Evolutionary conservation across 176 grass and related monocot species (phyloP).

Genomic region (Tuctoria greenei): DNA sequence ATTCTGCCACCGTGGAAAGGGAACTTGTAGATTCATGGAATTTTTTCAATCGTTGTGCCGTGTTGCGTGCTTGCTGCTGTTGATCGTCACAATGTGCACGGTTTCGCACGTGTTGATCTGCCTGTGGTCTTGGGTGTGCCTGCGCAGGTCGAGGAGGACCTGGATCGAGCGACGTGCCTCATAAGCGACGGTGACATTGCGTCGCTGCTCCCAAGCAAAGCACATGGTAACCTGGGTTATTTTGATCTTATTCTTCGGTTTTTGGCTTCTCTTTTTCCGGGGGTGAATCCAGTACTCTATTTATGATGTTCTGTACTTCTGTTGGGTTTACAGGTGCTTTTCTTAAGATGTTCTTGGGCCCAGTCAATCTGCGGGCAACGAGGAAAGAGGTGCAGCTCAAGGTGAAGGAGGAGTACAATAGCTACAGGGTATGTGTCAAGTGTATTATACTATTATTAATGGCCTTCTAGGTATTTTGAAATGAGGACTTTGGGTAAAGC

Average conservation of each 20-base stretch:
- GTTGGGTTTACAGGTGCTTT: constrained; percentile 53
- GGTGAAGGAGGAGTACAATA: constrained; percentile 98
- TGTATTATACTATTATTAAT: constrained; percentile 7
- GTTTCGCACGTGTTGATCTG: constrained; percentile 27
- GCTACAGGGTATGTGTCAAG: constrained; percentile 76
- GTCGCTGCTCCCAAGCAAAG: constrained; percentile 62
- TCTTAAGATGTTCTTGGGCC: constrained; percentile 85
- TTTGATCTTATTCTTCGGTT: constrained; percentile 19
- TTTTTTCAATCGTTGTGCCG: background rate
- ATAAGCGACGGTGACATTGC: constrained; percentile 72
- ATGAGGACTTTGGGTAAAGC: background rate
- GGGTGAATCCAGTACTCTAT: background rate
- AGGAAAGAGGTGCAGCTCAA: constrained; percentile 96
- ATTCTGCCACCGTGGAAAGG: background rate
- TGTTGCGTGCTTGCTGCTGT: background rate
- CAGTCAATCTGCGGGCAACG: constrained; percentile 77
- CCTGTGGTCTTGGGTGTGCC: constrained; percentile 15
- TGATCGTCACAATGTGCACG: constrained; percentile 20
- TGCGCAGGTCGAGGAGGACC: constrained; percentile 80
- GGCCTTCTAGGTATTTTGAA: background rate
- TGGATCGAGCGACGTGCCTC: constrained; percentile 71
- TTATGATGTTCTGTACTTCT: background rate
- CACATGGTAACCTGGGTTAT: constrained; percentile 53
- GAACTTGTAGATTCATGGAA: background rate
- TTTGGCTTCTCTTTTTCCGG: background rate